A percentile compares a stretch with the other conserved stretches of the same genome.
Conservation (phyloP, 2,329 filamentous ascomycete species). For the Fusarium cyanostomum region DNA sequence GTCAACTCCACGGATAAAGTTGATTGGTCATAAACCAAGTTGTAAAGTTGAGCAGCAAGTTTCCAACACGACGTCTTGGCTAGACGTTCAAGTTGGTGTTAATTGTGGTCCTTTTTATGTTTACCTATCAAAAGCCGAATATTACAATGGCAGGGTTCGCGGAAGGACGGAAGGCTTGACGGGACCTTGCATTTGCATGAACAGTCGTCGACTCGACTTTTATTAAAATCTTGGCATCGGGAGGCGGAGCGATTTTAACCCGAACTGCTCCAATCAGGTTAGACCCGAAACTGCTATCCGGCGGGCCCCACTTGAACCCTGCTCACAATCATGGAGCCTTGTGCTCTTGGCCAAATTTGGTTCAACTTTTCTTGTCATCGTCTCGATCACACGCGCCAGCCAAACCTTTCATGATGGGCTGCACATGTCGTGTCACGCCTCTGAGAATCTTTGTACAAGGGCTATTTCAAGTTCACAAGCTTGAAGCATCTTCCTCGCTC, state of each 20-base stretch:
- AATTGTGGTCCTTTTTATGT: no score
- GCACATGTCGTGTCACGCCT: slow-evolving; percentile 57
- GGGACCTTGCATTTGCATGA: not conserved
- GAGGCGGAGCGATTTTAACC: slow-evolving; percentile 18
- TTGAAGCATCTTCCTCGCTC: slow-evolving; percentile 37
- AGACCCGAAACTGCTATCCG: not conserved
- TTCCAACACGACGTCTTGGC: not conserved
- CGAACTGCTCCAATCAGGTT: slow-evolving; percentile 1
- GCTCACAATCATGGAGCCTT: slow-evolving; percentile 34
- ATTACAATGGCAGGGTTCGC: not conserved
- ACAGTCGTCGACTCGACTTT: not conserved
- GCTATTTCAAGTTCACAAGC: slow-evolving; percentile 52
- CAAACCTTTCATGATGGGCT: slow-evolving; percentile 53
- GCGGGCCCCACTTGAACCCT: slow-evolving; percentile 36
- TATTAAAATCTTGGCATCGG: not conserved
- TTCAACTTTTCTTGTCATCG: slow-evolving; percentile 35
- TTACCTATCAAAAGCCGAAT: no score
- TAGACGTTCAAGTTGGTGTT: not conserved
- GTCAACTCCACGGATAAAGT: not conserved
- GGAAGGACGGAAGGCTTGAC: not conserved
- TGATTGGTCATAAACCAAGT: not conserved
- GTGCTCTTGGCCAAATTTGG: slow-evolving; percentile 28
- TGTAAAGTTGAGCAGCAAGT: not conserved
- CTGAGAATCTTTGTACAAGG: slow-evolving; percentile 60
- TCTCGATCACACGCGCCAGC: slow-evolving; percentile 3